These are phyloP conservation scores for Claviceps digitariae DNA, from an alignment of 2,329 filamentous ascomycete genomes.

Conservation along the genomic window DNA sequence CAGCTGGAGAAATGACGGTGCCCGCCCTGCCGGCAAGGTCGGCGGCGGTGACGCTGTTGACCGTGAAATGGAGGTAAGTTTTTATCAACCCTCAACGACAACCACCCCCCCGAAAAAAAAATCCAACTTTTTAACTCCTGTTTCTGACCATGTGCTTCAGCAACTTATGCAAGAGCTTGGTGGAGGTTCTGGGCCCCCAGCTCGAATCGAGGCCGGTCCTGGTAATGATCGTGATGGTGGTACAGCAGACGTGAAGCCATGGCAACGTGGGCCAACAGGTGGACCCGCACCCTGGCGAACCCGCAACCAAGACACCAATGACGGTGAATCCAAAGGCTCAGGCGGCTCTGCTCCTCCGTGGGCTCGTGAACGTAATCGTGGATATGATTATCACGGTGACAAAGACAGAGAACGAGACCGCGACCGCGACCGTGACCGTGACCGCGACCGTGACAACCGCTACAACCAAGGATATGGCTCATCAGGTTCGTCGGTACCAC, in stretches of 20 bases:
- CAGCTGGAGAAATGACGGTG: slow-evolving; percentile 71
- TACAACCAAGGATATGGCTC: slow-evolving; percentile 12
- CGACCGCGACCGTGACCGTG: slow-evolving; percentile 1
- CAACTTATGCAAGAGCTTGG: slow-evolving; percentile 97
- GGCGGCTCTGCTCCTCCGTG: slow-evolving; percentile 43
- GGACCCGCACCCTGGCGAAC: slow-evolving; percentile 70
- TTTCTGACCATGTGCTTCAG: slow-evolving; percentile 36
- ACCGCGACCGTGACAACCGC: slow-evolving; percentile 14
- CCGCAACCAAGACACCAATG: slow-evolving; percentile 37
- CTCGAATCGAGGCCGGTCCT: slow-evolving; percentile 77
- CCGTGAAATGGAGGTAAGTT: slow-evolving; percentile 80
- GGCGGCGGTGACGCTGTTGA: slow-evolving; percentile 75
- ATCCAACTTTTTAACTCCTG: background rate
- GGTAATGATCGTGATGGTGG: slow-evolving; percentile 38
- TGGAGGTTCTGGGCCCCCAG: slow-evolving; percentile 56
- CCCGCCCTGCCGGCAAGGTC: slow-evolving; percentile 49
- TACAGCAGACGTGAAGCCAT: slow-evolving; percentile 59
- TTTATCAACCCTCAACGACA: background rate
- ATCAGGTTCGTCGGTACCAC: slow-evolving; percentile 14
- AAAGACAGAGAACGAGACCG: slow-evolving; percentile 8
- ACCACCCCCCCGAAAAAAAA: too few species aligned
- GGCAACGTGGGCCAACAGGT: slow-evolving; percentile 76
- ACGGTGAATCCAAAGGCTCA: slow-evolving; percentile 30
- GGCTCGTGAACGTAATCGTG: slow-evolving; percentile 44
- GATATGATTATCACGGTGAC: slow-evolving; percentile 24